phyloP scores from a whole-genome alignment of 768 basidiomycete genomes.

The Mycena haematopus region DNA sequence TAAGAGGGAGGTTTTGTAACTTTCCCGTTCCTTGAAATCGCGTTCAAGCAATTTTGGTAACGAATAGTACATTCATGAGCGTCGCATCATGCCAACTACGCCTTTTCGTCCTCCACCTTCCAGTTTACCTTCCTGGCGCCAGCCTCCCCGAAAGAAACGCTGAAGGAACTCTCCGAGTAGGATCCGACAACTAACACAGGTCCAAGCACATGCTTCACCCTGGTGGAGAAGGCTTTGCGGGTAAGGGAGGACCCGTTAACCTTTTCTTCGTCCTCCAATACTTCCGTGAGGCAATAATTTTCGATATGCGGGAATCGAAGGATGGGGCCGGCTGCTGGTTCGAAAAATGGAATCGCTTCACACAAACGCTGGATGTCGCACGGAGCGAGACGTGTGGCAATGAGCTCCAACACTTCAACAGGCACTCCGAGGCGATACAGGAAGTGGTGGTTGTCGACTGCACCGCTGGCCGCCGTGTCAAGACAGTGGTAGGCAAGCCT shows the following conservation, averaged over 20 bases:
- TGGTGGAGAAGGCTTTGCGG: slow-evolving; percentile 2
- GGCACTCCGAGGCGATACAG: slow-evolving; percentile 13
- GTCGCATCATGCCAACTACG: no score
- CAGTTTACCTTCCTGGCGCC: not conserved
- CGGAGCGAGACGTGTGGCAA: not conserved
- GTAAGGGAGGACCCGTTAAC: not conserved
- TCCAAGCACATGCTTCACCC: not conserved
- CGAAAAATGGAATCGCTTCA: not conserved
- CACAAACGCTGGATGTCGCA: not conserved
- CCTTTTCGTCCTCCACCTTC: not conserved
- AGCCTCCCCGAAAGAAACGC: no score
- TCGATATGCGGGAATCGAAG: slow-evolving; percentile 19
- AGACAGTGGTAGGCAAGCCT: slow-evolving; percentile 17
- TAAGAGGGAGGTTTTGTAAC: no score
- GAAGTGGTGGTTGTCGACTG: not conserved
- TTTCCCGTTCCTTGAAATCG: no score
- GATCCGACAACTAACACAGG: not conserved
- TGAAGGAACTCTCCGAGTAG: not conserved
- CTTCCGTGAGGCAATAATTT: slow-evolving; percentile 1
- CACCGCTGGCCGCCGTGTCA: not conserved
- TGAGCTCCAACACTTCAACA: slow-evolving; percentile 10
- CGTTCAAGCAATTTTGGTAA: no score
- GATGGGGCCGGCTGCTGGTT: not conserved
- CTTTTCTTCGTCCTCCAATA: not conserved
- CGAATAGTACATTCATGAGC: no score